Evolutionary conservation across 2,329 filamentous ascomycete species (phyloP).

Genomic region (Alternaria infectoria): DNA sequence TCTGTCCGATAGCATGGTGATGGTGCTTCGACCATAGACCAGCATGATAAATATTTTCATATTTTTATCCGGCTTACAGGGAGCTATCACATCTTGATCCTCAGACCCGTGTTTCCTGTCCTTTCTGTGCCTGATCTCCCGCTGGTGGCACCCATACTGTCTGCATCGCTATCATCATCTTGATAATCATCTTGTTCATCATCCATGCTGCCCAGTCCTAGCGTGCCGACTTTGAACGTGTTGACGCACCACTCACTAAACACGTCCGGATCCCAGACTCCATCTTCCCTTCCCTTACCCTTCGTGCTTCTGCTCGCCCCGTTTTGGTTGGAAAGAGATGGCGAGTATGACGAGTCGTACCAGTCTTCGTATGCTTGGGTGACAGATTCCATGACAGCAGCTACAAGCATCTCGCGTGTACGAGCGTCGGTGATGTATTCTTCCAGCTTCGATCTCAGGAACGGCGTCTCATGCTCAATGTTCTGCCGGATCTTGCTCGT

Average conservation of each 20-base stretch:
- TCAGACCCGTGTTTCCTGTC: constrained; percentile 35
- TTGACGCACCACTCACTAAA: constrained; percentile 68
- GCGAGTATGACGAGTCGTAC: constrained; percentile 59
- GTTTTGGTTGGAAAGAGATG: constrained; percentile 27
- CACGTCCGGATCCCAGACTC: constrained; percentile 68
- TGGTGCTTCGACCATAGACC: not conserved
- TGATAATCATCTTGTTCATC: constrained; percentile 13
- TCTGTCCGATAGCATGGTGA: not conserved
- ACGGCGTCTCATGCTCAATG: constrained; percentile 64
- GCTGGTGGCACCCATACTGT: constrained; percentile 31
- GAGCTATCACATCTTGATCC: constrained; percentile 35
- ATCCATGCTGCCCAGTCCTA: constrained; percentile 41
- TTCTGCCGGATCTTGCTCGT: constrained; percentile 57
- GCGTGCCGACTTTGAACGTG: constrained; percentile 63
- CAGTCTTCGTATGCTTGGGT: constrained; percentile 69
- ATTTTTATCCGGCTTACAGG: not conserved
- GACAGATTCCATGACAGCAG: constrained; percentile 69
- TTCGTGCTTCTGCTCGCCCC: constrained; percentile 24
- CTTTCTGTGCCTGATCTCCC: constrained; percentile 36
- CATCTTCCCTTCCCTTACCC: constrained; percentile 64
- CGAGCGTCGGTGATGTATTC: constrained; percentile 70
- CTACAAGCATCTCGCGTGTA: constrained; percentile 70
- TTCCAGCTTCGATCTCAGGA: constrained; percentile 62
- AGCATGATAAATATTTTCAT: not conserved
- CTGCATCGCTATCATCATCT: constrained; percentile 30